Base-by-base conservation (phyloP, 495 filamentous ascomycete species). In the Saxophila tyrrhenica region DNA sequence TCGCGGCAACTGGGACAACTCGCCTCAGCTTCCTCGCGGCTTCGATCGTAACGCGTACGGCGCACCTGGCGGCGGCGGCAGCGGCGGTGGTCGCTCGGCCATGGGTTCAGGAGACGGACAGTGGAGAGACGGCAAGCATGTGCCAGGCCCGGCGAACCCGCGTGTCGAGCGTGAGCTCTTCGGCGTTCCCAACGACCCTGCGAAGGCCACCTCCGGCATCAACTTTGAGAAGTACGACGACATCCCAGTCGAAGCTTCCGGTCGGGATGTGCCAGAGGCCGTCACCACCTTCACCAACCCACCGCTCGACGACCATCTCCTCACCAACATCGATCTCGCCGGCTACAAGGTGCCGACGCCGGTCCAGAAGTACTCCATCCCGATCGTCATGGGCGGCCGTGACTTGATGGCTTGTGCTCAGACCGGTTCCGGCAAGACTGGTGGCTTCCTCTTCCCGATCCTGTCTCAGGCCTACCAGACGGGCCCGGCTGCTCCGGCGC, bases 171-270 rank as follows among this genome's bases (percentile, higher is more conserved):
- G 89, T 66, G 92, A 98, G 64, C 83, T 98, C 44, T 98, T 96
- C 70, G 92, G 92, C 65, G 81, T 85, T 42, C 79, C 87, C 58
- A 92, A 97, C 69, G 92, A 97, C 64, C 89, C 89, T 52, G 80
- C 85, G 58, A 96, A 95, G 75, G 85, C 95, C 69, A 86, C 88
- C 63, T 95, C 87, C 19, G 92, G 92, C 65, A 97, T 98, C 82
- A 98, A 98, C 77, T 98, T 98, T 66, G 82, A 95, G 73, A 98
- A 98, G 75, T 98, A 98, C 71, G 92, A 98, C 64, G 92, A 98
- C 66, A 98, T 98, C 62, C 92, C 92, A 32, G 94, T 98, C 54
- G 92, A 95, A 67, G 91, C 94, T 41, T 95, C 92, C 55, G 92
- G 92, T 43, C 85, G 88, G 44, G 83, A 94, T 67, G 88, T 95